Evolutionary conservation across 1,139 yeast genomes (phyloP), one percentile per base, ranked within the genome.

Genomic region (Scheffersomyces parashehatae): DNA sequence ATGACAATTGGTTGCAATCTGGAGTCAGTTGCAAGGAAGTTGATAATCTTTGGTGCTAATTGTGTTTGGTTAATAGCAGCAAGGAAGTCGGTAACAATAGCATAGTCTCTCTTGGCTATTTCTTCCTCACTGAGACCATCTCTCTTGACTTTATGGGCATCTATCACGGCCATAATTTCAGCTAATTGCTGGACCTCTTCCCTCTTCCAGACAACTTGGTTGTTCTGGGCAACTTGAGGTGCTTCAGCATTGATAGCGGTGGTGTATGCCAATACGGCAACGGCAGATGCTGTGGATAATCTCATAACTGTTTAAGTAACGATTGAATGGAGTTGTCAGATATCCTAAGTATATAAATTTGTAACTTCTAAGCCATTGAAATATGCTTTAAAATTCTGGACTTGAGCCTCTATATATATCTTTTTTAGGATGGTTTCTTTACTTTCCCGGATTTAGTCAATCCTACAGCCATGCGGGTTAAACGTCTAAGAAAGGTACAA

Each of bases 61-160:
- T 68, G 59, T 37, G 77, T 64, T 47, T 70, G 64, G 46, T 71
- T 64, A 39, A 73, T 59, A 37, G 73, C 69, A 12, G 67, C 50
- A 51, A 73, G 71, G 11, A 73, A 73, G 44, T 67, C 64, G 42
- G 79, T 73, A 37, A 73, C 77, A 49, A 73, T 65, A 45, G 61
- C 56, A 49, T 66, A 65, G 45, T 70, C 56, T 47, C 57, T 50
- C 45, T 57, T 54, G 32, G 15, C 35, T 10, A 31, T 31, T 11
- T 51, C 52, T 26, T 54, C 62, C 10, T 45, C 46, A 35, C 60
- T 59, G 31, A 62, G 50, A 29, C 58, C 64, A 40, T 66, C 71
- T 54, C 77, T 67, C 53, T 68, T 68, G 13, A 53, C 45, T 44
- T 56, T 63, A 45, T 44, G 48, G 30, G 48, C 41, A 45, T 53